These are phyloP conservation scores for Nothopassalora personata DNA, from an alignment of 2,329 filamentous ascomycete species.

Conservation along the genomic window DNA sequence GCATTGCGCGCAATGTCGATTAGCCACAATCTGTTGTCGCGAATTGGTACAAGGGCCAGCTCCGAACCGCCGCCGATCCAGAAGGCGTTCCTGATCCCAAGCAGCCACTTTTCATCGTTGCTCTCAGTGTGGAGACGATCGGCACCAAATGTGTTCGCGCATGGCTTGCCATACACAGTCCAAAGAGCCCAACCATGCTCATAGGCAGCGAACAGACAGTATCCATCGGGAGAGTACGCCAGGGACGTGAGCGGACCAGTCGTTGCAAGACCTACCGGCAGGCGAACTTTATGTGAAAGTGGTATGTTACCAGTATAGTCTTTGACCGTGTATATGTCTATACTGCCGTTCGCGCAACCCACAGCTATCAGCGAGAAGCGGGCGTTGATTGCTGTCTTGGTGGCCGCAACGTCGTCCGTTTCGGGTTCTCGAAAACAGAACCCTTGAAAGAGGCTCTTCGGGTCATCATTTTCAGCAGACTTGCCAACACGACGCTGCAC, in stretches of 20 bases:
- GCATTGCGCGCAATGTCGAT: constrained; percentile 92
- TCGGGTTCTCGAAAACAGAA: constrained; percentile 82
- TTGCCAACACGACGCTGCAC: constrained; percentile 63
- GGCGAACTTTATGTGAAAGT: constrained; percentile 69
- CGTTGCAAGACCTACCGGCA: constrained; percentile 61
- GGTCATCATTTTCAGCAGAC: constrained; percentile 32
- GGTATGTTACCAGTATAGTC: constrained; percentile 94
- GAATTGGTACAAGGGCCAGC: constrained; percentile 62
- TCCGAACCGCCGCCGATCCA: constrained; percentile 90
- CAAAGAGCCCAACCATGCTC: constrained; percentile 90
- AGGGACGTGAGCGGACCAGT: constrained; percentile 70
- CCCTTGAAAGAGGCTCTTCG: constrained; percentile 73
- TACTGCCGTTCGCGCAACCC: constrained; percentile 70
- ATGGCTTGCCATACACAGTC: constrained; percentile 93
- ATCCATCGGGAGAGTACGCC: constrained; percentile 88
- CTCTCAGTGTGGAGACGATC: constrained; percentile 58
- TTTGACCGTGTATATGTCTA: constrained; percentile 85
- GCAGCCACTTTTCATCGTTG: constrained; percentile 80
- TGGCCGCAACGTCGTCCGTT: constrained; percentile 55
- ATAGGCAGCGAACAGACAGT: constrained; percentile 91
- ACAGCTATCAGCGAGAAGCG: constrained; percentile 90
- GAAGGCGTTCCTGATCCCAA: constrained; percentile 67
- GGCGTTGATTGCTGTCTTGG: constrained; percentile 81
- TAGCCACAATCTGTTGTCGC: constrained; percentile 75
- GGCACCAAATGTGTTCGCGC: constrained; percentile 74